Percentiles rank a stretch among this genome's conserved stretches.
Conservation (phyloP, 345 rosid species). For the Acer negundo region DNA sequence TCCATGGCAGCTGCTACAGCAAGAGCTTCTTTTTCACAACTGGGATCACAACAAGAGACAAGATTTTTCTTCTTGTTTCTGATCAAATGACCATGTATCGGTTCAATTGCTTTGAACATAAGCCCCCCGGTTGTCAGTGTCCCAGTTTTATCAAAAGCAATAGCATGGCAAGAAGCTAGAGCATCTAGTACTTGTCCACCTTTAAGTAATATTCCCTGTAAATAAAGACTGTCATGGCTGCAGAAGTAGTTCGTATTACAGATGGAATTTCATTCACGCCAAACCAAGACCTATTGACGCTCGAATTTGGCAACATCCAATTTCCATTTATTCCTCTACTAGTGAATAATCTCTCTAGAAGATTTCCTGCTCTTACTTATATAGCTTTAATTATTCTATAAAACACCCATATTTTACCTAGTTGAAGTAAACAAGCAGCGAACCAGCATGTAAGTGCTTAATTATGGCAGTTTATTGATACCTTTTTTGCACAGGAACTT, state of each 20-base stretch:
- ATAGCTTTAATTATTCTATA: background rate
- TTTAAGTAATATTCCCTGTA: constrained; percentile 90
- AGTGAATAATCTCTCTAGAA: background rate
- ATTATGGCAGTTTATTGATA: constrained; percentile 30
- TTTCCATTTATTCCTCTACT: background rate
- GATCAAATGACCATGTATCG: constrained; percentile 76
- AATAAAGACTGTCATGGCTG: constrained; percentile 17
- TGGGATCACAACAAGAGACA: constrained; percentile 73
- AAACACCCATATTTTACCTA: background rate
- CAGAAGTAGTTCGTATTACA: constrained; percentile 6
- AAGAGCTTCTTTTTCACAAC: constrained; percentile 95
- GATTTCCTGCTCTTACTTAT: background rate
- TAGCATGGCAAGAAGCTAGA: constrained; percentile 81
- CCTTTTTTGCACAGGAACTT: constrained; percentile 96
- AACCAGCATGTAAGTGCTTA: background rate
- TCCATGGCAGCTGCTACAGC: constrained; percentile 99
- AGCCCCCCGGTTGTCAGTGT: constrained; percentile 98
- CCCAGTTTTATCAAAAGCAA: constrained; percentile 99
- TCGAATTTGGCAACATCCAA: background rate
- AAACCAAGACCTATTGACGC: background rate
- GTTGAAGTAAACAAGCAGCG: background rate
- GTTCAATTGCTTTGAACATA: constrained; percentile 88
- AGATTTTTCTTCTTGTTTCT: constrained; percentile 32
- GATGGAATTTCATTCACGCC: background rate
- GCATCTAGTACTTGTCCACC: constrained; percentile 98